phyloP scores from a whole-genome alignment of 257 asterid species.

The Lycium barbarum region DNA sequence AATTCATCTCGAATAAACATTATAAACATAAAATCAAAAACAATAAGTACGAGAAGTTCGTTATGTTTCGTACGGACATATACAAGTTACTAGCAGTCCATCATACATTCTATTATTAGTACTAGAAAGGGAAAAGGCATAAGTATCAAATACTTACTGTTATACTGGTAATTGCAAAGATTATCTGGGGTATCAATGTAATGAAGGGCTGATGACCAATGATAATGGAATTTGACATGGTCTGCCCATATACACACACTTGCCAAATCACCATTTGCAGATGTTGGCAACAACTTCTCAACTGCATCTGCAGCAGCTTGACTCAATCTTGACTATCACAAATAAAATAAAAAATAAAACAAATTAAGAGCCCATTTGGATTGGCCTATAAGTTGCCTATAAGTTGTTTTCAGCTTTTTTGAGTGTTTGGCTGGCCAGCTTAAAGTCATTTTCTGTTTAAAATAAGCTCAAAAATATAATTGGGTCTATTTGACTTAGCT shows the following conservation, averaged over 20 bases:
- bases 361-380: too few species aligned
- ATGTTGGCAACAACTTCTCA: slow-evolving; percentile 62
- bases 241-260: slow-evolving; percentile 92
- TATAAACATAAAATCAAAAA: not conserved
- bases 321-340: slow-evolving; percentile 64
- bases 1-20: not conserved
- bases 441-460: too few species aligned
- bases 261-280: slow-evolving; percentile 62
- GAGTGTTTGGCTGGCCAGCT: too few species aligned
- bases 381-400: too few species aligned
- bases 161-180: slow-evolving; percentile 72
- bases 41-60: not conserved
- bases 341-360: not conserved
- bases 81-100: not conserved
- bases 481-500: too few species aligned
- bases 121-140: not conserved
- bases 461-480: too few species aligned
- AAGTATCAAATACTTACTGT: slow-evolving; percentile 49
- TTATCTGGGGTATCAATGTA: slow-evolving; percentile 77
- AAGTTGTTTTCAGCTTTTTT: too few species aligned
- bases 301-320: slow-evolving; percentile 75
- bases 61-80: not conserved
- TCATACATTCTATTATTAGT: not conserved
- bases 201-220: slow-evolving; percentile 91
- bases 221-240: slow-evolving; percentile 63